Evolutionary conservation across 2,329 filamentous ascomycete species (phyloP).

Genomic region (Cladophialophora immunda): DNA sequence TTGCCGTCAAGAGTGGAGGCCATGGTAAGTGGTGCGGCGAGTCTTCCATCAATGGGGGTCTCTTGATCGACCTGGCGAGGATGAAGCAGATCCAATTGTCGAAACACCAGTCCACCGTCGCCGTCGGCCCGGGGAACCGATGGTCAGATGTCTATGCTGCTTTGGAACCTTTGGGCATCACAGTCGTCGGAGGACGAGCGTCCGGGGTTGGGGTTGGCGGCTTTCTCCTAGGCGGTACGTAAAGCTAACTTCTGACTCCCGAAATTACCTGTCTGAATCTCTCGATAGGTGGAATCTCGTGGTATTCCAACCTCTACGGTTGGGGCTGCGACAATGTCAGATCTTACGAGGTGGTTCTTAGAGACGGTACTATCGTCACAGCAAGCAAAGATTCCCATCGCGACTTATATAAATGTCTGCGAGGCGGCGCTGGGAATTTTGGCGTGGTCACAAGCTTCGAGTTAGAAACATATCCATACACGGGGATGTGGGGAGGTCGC

Average conservation of each 20-base stretch:
- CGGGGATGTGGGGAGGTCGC: constrained; percentile 34
- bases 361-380: constrained; percentile 43
- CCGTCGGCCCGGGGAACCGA: too few relatives aligned
- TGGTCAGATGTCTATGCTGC: constrained; percentile 46
- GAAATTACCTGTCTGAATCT: too few relatives aligned
- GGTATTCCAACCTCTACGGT: constrained; percentile 47
- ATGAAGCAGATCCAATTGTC: too few relatives aligned
- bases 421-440: constrained; percentile 53
- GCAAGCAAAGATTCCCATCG: constrained; percentile 43
- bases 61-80: too few relatives aligned
- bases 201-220: constrained; percentile 43
- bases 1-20: too few relatives aligned
- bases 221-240: constrained; percentile 47
- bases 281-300: constrained; percentile 47
- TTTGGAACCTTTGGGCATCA: constrained; percentile 45
- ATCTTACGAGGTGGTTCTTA: constrained; percentile 44
- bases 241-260: too few relatives aligned
- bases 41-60: too few relatives aligned
- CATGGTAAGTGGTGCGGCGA: too few relatives aligned
- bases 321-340: constrained; percentile 49
- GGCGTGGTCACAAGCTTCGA: constrained; percentile 51
- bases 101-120: too few relatives aligned
- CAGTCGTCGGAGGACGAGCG: constrained; percentile 48
- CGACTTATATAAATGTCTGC: constrained; percentile 53
- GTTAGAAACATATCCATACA: constrained; percentile 43